Conservation (phyloP, 306 rosid genomes). For the Rosa rugosa region DNA sequence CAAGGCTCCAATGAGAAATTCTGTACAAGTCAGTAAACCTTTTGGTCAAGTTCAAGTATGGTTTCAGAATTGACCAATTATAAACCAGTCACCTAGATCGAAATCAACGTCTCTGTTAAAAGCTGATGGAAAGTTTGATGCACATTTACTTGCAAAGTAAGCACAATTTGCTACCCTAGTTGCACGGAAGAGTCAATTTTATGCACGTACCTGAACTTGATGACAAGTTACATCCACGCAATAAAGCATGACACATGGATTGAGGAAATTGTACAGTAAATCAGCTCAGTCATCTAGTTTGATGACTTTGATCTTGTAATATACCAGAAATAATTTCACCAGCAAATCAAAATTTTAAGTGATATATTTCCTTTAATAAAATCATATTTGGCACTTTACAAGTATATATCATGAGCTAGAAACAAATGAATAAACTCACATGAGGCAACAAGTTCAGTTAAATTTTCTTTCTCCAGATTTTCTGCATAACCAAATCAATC, state of each 20-base stretch:
- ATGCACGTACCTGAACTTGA: background rate
- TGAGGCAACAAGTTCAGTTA: background rate
- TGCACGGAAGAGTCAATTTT: conserved; percentile 18
- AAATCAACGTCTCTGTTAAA: background rate
- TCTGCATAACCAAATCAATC: conserved; percentile 20
- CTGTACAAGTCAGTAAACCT: background rate
- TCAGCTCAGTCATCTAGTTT: background rate
- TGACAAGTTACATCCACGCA: background rate
- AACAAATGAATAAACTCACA: background rate
- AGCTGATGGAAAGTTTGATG: conserved; percentile 7
- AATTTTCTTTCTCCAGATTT: background rate
- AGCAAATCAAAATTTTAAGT: background rate
- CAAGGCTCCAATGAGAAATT: background rate
- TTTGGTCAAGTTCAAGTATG: background rate
- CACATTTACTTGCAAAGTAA: background rate
- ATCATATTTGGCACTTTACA: background rate
- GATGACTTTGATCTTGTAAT: background rate
- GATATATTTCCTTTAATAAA: background rate
- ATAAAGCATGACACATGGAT: background rate
- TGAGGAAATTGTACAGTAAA: background rate
- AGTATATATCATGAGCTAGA: background rate
- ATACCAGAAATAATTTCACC: background rate
- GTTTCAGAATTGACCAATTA: background rate
- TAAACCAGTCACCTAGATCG: background rate
- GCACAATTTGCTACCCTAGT: background rate